phyloP scores from a whole-genome alignment of 1,139 yeast species.

The Suhomyces anneliseae region DNA sequence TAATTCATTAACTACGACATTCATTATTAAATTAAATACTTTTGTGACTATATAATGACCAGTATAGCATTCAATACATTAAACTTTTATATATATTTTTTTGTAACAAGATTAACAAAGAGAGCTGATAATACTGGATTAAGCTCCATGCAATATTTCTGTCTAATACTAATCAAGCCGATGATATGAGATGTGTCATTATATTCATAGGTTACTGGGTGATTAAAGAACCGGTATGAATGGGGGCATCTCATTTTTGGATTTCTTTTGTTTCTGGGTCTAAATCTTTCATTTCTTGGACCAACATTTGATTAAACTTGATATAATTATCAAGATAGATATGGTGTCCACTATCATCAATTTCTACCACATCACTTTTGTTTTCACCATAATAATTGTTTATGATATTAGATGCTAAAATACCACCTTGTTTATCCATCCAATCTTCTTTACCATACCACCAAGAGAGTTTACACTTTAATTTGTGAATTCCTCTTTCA shows the following conservation, averaged over 20 bases:
- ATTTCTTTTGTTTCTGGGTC: neutral
- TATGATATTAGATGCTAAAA: constrained; percentile 38
- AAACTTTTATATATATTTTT: too few relatives aligned
- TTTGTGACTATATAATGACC: neutral
- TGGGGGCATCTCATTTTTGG: neutral
- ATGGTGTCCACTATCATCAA: constrained; percentile 69
- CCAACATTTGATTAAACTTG: constrained; percentile 50
- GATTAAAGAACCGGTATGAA: too few relatives aligned
- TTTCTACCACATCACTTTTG: constrained; percentile 42
- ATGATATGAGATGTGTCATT: too few relatives aligned
- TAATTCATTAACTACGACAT: neutral
- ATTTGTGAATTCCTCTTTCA: constrained; percentile 46
- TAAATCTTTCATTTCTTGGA: constrained; percentile 40
- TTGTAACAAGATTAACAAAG: too few relatives aligned
- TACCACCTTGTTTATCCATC: constrained; percentile 69
- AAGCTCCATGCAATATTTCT: too few relatives aligned
- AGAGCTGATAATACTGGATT: too few relatives aligned
- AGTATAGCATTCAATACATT: neutral
- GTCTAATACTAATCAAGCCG: too few relatives aligned
- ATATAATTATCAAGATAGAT: constrained; percentile 61
- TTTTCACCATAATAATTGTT: constrained; percentile 24
- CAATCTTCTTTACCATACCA: constrained; percentile 74
- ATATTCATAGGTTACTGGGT: too few relatives aligned
- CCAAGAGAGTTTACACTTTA: constrained; percentile 61
- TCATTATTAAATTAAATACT: neutral